A percentile compares a stretch with the other conserved stretches of the same genome.
Conservation (phyloP, 2,329 filamentous ascomycete species). For the Beauveria sp. region DNA sequence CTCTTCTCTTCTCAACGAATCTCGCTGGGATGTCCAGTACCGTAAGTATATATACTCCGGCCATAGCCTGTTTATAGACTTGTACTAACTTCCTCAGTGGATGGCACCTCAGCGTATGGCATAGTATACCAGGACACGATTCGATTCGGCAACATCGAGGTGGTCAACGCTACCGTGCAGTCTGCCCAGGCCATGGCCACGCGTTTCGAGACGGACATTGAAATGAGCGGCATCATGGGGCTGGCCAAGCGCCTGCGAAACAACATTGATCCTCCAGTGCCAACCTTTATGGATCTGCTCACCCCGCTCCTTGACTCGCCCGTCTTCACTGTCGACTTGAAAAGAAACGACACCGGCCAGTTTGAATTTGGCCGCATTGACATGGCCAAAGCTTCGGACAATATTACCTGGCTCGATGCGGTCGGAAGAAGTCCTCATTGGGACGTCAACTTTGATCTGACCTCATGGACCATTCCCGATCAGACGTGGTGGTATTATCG, state of each 20-base stretch:
- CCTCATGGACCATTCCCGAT: constrained; percentile 35
- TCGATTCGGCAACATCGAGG: constrained; percentile 34
- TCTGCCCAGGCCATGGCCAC: constrained; percentile 36
- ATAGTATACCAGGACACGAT: constrained; percentile 45
- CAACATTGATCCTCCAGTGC: constrained; percentile 34
- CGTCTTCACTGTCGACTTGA: constrained; percentile 44
- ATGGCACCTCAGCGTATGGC: constrained; percentile 37
- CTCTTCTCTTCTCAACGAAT: constrained; percentile 31
- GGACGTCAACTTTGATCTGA: constrained; percentile 43
- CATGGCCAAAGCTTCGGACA: constrained; percentile 27
- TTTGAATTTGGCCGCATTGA: constrained; percentile 47
- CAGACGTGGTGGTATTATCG: constrained; percentile 39
- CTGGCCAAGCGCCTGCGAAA: constrained; percentile 40
- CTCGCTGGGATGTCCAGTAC: constrained; percentile 43
- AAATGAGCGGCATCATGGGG: constrained; percentile 45
- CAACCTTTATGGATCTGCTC: constrained; percentile 39
- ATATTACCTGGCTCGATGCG: constrained; percentile 36
- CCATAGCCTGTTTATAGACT: too few relatives aligned
- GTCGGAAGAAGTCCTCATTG: constrained; percentile 28
- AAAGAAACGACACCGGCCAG: constrained; percentile 37
- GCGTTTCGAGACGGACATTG: constrained; percentile 33
- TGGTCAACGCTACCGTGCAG: constrained; percentile 41
- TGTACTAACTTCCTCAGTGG: constrained; percentile 23
- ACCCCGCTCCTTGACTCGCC: constrained; percentile 30
- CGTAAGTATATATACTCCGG: constrained; percentile 28